Conservation (phyloP, 768 basidiomycete species). For the Rhodocollybia butyracea region DNA sequence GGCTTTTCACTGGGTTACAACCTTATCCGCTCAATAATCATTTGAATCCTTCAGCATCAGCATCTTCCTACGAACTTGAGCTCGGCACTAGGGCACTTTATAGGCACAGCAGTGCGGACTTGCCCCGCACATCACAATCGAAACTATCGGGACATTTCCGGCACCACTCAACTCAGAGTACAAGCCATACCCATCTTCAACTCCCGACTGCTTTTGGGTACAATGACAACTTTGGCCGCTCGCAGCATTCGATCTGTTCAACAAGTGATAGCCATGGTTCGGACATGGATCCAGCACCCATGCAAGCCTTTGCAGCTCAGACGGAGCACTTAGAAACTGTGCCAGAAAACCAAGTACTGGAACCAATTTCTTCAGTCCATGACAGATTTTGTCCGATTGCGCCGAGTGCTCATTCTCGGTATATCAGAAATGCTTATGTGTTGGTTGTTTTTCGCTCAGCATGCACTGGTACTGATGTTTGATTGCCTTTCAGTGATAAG, state of each 20-base stretch:
- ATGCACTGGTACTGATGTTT: not conserved
- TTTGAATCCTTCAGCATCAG: not conserved
- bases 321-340: not conserved
- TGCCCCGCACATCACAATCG: not conserved
- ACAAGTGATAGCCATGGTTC: not conserved
- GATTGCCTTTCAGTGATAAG: not conserved
- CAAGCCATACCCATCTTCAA: too few relatives aligned
- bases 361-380: not conserved
- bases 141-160: not conserved
- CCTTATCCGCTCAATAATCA: not conserved
- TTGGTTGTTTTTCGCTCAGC: not conserved
- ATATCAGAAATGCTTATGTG: constrained; percentile 1
- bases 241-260: too few relatives aligned
- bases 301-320: not conserved
- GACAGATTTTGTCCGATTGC: constrained; percentile 1
- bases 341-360: not conserved
- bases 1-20: too few relatives aligned
- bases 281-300: not conserved
- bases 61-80: too few relatives aligned
- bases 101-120: too few relatives aligned
- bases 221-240: not conserved
- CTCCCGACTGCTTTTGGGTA: not conserved
- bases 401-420: not conserved
- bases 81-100: not conserved
- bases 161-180: too few relatives aligned